Base-by-base conservation (phyloP, 1,284 basidiomycete genomes). In the Ceratobasidium sp. region DNA sequence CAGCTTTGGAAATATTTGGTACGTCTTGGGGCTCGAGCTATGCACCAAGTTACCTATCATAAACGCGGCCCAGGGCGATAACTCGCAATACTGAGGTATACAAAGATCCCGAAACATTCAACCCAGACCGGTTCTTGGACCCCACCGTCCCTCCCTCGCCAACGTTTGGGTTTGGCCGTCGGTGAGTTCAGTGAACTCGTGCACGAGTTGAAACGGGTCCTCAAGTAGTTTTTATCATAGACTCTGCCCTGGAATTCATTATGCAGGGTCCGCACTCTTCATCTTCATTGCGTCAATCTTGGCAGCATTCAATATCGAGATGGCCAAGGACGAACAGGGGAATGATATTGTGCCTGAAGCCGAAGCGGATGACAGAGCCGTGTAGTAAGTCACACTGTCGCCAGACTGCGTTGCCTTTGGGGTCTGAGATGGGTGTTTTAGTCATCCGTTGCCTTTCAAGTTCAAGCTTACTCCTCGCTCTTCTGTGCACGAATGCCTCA, bases 91-190 rank as follows among this genome's bases (percentile, higher is more conserved):
- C 62, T 10, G 62, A 57, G 3, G 55, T 71, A 0, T 82, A 80
- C 59, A 79, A 78, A 7, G 73, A 81, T 38, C 81, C 82, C 0
- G 62, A 79, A 3, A 66, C 18, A 2, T 82, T 81, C 75, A 62
- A 81, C 33, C 82, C 82, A 0, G 80, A 79, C 27, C 75, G 81
- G 27, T 81, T 81, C 59, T 55, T 78, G 35, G 73, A 71, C 65
- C 83, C 84, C 16, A 75, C 73, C 5, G 82, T 82, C 0, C 69
- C 66, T 23, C 82, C 83, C 2, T 82, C 85, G 54, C 84, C 86
- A 8, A 82, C 85, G 23, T 87, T 87, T 73, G 87, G 87, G 2
- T 84, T 84, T 70, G 87, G 87, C 41, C 83, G 85, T 23, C 83
- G 87, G 83, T 71, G n/a, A 10, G 44, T 54, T n/a, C 16, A 50